Evolutionary conservation across 2,329 filamentous ascomycete species (phyloP).

Genomic region (Calonectria montana): DNA sequence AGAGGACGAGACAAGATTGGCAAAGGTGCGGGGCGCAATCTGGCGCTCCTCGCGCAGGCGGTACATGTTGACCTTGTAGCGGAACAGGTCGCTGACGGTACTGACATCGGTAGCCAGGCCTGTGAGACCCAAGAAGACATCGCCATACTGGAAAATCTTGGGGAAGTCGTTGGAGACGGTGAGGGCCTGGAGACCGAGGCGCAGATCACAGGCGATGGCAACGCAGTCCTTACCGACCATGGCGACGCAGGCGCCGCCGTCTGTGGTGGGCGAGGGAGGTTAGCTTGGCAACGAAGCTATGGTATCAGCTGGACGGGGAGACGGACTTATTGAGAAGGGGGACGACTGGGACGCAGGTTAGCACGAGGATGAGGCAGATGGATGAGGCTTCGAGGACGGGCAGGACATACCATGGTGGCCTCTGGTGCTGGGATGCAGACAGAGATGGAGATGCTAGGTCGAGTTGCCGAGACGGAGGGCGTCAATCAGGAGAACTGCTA

Average conservation of each 20-base stretch:
- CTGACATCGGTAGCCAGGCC: slow-evolving; percentile 95
- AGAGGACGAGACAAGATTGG: slow-evolving; percentile 90
- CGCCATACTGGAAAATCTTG: slow-evolving; percentile 98
- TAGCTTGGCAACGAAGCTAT: slow-evolving; percentile 18
- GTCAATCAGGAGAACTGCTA: slow-evolving; percentile 33
- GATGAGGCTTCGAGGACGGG: background rate
- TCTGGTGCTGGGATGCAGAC: slow-evolving; percentile 26
- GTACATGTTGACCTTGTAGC: slow-evolving; percentile 99
- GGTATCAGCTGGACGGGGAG: background rate
- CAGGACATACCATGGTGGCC: slow-evolving; percentile 45
- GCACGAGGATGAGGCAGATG: slow-evolving; percentile 25
- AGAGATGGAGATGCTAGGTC: slow-evolving; percentile 34
- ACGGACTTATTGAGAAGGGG: slow-evolving; percentile 94
- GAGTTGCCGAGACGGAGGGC: slow-evolving; percentile 27
- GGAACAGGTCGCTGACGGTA: slow-evolving; percentile 96
- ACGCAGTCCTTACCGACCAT: slow-evolving; percentile 99
- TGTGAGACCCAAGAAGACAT: slow-evolving; percentile 94
- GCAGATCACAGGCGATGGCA: slow-evolving; percentile 98
- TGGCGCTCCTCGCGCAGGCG: slow-evolving; percentile 96
- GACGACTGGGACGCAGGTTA: slow-evolving; percentile 72
- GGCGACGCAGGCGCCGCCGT: slow-evolving; percentile 94
- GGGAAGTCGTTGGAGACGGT: slow-evolving; percentile 99
- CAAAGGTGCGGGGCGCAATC: slow-evolving; percentile 94
- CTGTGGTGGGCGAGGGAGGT: slow-evolving; percentile 50
- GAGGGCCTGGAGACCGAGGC: slow-evolving; percentile 93